Evolutionary conservation across 805 yeast genomes (phyloP), one percentile per base, ranked within the genome.

Genomic region (Saccharomycopsis lassenensis): DNA sequence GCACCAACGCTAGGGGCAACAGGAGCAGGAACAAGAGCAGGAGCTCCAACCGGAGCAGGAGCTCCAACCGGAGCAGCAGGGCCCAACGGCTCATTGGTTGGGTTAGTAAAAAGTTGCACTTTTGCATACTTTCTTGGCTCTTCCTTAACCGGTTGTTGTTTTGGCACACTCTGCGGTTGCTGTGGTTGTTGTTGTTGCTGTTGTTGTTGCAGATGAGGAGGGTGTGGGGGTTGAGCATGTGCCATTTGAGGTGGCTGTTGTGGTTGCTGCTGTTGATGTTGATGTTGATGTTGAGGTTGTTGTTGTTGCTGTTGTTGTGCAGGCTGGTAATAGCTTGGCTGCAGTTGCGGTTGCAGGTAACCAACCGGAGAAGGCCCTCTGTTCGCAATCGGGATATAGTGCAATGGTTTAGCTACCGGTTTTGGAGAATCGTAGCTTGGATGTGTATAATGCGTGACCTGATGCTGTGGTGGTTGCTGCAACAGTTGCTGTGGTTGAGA

Each of bases 371-470:
- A 45, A 26, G 46, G 29, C 5, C 45, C 38, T 33, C 40, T n/a
- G 39, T 35, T 44, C 29, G 28, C 7, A 12, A 8, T 12, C n/a
- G 10, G 28, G 28, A 10, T n/a, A 14, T 19, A 21, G 42, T 52
- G 26, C 44, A 44, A 31, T 48, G 55, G 18, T 49, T 51, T 36
- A 48, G 46, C 16, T 43, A 49, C 31, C n/a, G 35, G 21, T 22
- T 18, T 18, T 14, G 8, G 6, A 12, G 19, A 5, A 5, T 28
- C 11, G 6, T 8, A 7, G 19, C 14, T 21, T 23, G 17, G 6
- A n/a, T 10, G 22, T 7, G 3, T 29, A 17, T 8, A 7, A 10
- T 17, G 15, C 15, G 19, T 28, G 32, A 3, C 27, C 33, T 29
- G 33, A n/a, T n/a, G n/a, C n/a, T n/a, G 25, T 22, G 5, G 25